Percentiles rank a stretch among this genome's conserved stretches.
These are phyloP conservation scores for Ceratocystis colombiana DNA, from an alignment of 2,329 filamentous ascomycete genomes.

Conservation along the genomic window DNA sequence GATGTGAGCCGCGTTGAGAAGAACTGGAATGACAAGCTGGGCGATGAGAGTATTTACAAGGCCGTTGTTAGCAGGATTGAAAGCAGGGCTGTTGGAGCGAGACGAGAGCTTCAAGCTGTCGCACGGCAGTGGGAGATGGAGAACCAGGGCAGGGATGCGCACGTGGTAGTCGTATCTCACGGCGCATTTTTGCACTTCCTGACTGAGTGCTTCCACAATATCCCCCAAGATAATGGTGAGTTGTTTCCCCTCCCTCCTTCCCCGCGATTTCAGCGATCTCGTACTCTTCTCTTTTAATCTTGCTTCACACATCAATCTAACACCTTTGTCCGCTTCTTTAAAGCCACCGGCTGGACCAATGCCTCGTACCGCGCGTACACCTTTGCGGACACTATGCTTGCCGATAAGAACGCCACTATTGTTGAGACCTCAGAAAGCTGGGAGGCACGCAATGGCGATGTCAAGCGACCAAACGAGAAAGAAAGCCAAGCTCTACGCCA, in stretches of 20 bases:
- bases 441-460: constrained; percentile 37
- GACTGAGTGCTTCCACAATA: constrained; percentile 67
- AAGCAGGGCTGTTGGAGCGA: constrained; percentile 49
- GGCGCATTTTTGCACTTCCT: constrained; percentile 78
- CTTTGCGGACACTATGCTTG: constrained; percentile 46
- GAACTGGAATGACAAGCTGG: constrained; percentile 64
- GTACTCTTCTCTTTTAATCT: not conserved
- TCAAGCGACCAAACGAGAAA: constrained; percentile 36
- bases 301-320: not conserved
- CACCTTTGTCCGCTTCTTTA: not conserved
- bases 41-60: constrained; percentile 30
- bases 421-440: constrained; percentile 43
- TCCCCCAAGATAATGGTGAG: constrained; percentile 37
- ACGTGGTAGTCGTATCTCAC: constrained; percentile 70
- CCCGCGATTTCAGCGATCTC: not conserved
- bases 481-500: constrained; percentile 40
- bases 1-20: constrained; percentile 53
- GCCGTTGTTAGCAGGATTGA: constrained; percentile 46
- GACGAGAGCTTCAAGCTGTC: constrained; percentile 47
- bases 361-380: constrained; percentile 60
- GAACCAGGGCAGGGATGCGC: constrained; percentile 39
- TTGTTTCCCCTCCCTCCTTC: constrained; percentile 16
- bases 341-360: constrained; percentile 65
- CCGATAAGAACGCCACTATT: constrained; percentile 41
- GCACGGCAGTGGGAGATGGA: constrained; percentile 39